Evolutionary conservation across 2,329 filamentous ascomycete genomes (phyloP).

Genomic region (Cercospora canescens): DNA sequence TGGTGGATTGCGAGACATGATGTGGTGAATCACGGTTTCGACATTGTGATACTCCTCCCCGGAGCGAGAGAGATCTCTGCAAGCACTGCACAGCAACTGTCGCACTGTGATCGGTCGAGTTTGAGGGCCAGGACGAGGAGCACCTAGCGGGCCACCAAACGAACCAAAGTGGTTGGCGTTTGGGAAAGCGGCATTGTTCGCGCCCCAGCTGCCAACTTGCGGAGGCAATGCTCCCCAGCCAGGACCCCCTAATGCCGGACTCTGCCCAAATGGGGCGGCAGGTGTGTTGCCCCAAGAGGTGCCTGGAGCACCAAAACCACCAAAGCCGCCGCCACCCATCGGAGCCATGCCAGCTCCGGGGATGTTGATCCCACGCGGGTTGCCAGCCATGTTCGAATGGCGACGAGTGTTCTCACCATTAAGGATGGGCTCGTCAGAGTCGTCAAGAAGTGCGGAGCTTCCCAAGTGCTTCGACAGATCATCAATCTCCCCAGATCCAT

Average conservation of each 20-base stretch:
- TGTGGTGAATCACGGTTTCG: slow-evolving; percentile 61
- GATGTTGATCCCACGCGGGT: slow-evolving; percentile 25
- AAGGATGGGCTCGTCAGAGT: slow-evolving; percentile 65
- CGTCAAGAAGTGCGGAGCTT: slow-evolving; percentile 81
- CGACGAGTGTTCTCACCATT: slow-evolving; percentile 39
- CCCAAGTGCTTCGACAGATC: slow-evolving; percentile 66
- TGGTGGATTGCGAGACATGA: slow-evolving; percentile 60
- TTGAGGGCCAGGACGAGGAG: slow-evolving; percentile 26
- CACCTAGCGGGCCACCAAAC: slow-evolving; percentile 43
- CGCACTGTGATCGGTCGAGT: slow-evolving; percentile 67
- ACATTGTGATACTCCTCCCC: slow-evolving; percentile 70
- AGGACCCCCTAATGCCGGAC: slow-evolving; percentile 36
- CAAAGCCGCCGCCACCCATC: slow-evolving; percentile 27
- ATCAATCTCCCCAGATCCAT: slow-evolving; percentile 54
- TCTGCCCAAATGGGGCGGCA: slow-evolving; percentile 40
- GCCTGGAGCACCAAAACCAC: slow-evolving; percentile 29
- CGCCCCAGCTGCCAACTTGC: slow-evolving; percentile 32
- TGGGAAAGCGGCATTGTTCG: slow-evolving; percentile 50
- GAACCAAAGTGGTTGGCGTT: slow-evolving; percentile 39
- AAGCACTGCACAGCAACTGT: slow-evolving; percentile 74
- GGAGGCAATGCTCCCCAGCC: slow-evolving; percentile 42
- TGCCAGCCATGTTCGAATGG: slow-evolving; percentile 38
- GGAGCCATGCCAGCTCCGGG: slow-evolving; percentile 36
- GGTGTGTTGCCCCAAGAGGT: slow-evolving; percentile 48
- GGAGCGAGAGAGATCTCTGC: slow-evolving; percentile 59